phyloP scores from a whole-genome alignment of 1,284 basidiomycete genomes.

The Trametes sp. region DNA sequence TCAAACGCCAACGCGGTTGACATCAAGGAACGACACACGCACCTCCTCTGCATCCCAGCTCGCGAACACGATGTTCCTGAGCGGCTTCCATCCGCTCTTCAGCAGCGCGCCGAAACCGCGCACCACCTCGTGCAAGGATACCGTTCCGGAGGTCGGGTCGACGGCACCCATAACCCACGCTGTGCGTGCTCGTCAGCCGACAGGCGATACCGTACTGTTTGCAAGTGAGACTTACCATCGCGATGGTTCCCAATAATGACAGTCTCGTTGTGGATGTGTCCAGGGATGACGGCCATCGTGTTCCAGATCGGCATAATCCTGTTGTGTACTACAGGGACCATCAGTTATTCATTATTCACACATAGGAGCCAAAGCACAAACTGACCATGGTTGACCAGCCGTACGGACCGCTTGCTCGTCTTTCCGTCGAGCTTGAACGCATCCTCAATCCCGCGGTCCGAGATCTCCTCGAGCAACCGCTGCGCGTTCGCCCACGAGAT shows the following conservation, averaged over 20 bases:
- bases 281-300: conserved; percentile 89
- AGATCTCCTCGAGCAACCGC: conserved; percentile 66
- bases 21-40: conserved; percentile 12
- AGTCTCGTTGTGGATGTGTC: conserved; percentile 86
- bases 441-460: conserved; percentile 39
- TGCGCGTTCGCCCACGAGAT: conserved; percentile 78
- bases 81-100: conserved; percentile 85
- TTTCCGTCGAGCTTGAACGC: conserved; percentile 54
- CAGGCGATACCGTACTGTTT: neutral
- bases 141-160: conserved; percentile 90
- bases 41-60: conserved; percentile 96
- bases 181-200: neutral
- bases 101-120: conserved; percentile 80
- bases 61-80: conserved; percentile 87
- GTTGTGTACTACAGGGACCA: conserved; percentile 59
- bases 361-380: neutral
- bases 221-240: conserved; percentile 64
- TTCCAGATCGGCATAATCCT: conserved; percentile 88
- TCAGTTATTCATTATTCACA: neutral
- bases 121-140: conserved; percentile 83
- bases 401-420: conserved; percentile 55
- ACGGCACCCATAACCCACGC: conserved; percentile 71
- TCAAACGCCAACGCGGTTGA: too few species aligned
- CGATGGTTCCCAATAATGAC: conserved; percentile 88
- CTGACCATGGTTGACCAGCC: conserved; percentile 70